phyloP scores from a whole-genome alignment of 441 rosid genomes.

The Capsella rubella region DNA sequence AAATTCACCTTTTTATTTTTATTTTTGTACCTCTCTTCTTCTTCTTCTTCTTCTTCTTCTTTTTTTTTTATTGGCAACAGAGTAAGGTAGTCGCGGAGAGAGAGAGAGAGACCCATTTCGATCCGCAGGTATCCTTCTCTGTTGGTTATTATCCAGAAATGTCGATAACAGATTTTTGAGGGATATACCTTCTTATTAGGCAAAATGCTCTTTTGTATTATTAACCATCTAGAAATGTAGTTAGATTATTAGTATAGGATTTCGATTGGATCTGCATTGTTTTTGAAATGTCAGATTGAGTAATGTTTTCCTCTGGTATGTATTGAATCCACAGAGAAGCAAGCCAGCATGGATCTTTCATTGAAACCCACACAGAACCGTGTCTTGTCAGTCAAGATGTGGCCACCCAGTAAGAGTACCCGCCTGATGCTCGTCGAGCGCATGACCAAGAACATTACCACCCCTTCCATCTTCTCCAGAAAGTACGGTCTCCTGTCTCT shows the following conservation, averaged over 20 bases:
- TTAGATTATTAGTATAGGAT: background rate
- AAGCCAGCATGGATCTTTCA: slow-evolving; percentile 59
- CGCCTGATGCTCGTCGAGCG: slow-evolving; percentile 69
- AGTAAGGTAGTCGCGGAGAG: too few relatives aligned
- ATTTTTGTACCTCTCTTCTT: too few relatives aligned
- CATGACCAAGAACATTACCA: slow-evolving; percentile 63
- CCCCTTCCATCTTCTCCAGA: slow-evolving; percentile 64
- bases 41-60: background rate
- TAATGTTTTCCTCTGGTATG: background rate
- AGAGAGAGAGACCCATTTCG: too few relatives aligned
- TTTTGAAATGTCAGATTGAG: slow-evolving; percentile 4
- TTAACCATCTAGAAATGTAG: background rate
- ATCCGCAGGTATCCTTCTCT: too few relatives aligned
- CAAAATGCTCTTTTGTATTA: background rate
- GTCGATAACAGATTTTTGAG: background rate
- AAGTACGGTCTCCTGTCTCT: slow-evolving; percentile 60
- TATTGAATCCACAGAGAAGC: slow-evolving; percentile 35
- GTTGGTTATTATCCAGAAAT: too few relatives aligned
- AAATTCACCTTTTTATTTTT: background rate
- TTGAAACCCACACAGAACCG: slow-evolving; percentile 45
- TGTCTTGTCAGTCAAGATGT: slow-evolving; percentile 57
- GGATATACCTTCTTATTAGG: background rate
- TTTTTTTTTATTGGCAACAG: too few relatives aligned
- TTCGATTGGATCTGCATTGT: slow-evolving; percentile 17
- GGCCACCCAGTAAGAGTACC: slow-evolving; percentile 77